Conservation (phyloP, 345 rosid genomes). For the Gossypium raimondii region DNA sequence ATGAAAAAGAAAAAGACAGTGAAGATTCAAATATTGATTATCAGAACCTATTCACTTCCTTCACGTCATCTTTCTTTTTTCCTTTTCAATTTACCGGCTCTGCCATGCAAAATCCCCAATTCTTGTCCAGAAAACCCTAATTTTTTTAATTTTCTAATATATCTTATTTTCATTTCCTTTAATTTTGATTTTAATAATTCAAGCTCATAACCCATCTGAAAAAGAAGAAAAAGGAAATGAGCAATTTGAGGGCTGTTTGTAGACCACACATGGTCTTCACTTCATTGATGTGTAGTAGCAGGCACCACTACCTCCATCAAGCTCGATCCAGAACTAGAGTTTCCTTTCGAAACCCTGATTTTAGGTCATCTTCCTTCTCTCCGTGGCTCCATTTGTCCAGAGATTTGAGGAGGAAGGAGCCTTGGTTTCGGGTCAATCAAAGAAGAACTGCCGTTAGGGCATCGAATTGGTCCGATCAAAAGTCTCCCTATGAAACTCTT, state of each 20-base stretch:
- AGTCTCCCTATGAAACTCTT: constrained; percentile 87
- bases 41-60: constrained; percentile 14
- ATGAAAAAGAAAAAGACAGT: constrained; percentile 8
- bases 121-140: constrained; percentile 2
- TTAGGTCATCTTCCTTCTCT: constrained; percentile 33
- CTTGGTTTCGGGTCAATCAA: constrained; percentile 55
- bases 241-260: constrained; percentile 57
- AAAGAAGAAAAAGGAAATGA: constrained; percentile 27
- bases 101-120: not conserved
- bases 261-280: constrained; percentile 57
- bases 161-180: not conserved
- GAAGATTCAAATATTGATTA: constrained; percentile 23
- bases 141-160: not conserved
- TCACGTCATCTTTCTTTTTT: constrained; percentile 15
- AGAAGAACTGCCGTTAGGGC: constrained; percentile 59
- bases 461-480: constrained; percentile 62
- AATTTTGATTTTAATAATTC: not conserved
- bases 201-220: not conserved
- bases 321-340: constrained; percentile 43
- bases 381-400: constrained; percentile 41
- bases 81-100: not conserved
- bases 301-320: constrained; percentile 31
- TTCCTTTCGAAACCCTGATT: constrained; percentile 44
- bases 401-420: constrained; percentile 28
- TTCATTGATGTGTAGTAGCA: constrained; percentile 47